Conservation (phyloP, 2,329 filamentous ascomycete genomes). For the Acrodontium crateriforme region DNA sequence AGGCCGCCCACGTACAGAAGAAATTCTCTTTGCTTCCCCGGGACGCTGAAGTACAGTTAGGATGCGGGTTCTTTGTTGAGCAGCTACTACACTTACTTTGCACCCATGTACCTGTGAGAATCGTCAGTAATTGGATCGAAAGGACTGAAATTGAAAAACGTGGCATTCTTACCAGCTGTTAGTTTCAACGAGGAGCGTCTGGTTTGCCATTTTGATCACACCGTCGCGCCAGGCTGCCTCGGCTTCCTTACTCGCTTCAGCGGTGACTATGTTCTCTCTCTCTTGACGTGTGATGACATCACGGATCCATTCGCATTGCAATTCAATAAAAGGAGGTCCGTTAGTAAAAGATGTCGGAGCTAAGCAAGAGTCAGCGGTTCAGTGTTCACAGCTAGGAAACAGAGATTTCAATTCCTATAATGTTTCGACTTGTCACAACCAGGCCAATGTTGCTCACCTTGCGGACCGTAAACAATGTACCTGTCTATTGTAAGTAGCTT, state of each 20-base stretch:
- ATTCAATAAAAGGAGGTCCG: slow-evolving; percentile 31
- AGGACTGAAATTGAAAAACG: too few relatives aligned
- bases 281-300: slow-evolving; percentile 28
- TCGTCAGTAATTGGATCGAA: too few relatives aligned
- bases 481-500: too few relatives aligned
- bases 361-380: slow-evolving; percentile 28
- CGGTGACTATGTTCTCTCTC: slow-evolving; percentile 25
- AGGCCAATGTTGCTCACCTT: too few relatives aligned
- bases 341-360: slow-evolving; percentile 32
- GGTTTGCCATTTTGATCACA: slow-evolving; percentile 7
- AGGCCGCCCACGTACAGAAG: too few relatives aligned
- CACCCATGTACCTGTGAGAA: too few relatives aligned
- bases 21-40: slow-evolving; percentile 30
- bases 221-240: slow-evolving; percentile 27
- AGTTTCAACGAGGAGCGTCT: slow-evolving; percentile 11
- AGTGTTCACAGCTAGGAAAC: too few relatives aligned
- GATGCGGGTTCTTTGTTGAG: too few relatives aligned
- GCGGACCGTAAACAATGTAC: slow-evolving; percentile 4
- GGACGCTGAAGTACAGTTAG: slow-evolving; percentile 12
- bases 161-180: slow-evolving; percentile 21
- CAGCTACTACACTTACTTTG: too few relatives aligned
- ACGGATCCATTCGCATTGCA: slow-evolving; percentile 33
- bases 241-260: slow-evolving; percentile 27
- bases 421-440: too few relatives aligned
- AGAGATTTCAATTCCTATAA: too few relatives aligned